phyloP scores from a whole-genome alignment of 208 protist genomes.

The Leishmania major region DNA sequence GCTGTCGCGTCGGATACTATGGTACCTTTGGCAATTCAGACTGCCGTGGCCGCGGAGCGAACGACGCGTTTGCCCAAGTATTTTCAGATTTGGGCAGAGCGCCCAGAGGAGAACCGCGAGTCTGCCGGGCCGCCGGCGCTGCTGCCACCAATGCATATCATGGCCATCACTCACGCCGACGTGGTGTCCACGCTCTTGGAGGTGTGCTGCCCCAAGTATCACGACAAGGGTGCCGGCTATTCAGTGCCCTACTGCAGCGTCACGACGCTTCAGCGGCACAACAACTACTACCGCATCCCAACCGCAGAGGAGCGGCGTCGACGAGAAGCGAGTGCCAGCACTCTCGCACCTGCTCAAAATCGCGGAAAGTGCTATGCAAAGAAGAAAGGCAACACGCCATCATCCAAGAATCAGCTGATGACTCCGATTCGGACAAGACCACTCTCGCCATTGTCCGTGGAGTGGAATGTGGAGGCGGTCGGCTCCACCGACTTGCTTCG shows the following conservation, averaged over 20 bases:
- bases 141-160: constrained; percentile 69
- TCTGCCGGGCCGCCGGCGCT: constrained; percentile 36
- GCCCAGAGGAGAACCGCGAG: constrained; percentile 20
- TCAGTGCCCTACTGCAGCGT: constrained; percentile 84
- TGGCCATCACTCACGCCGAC: constrained; percentile 84
- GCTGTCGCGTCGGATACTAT: constrained; percentile 12
- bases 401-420: constrained; percentile 14
- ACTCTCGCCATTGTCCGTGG: constrained; percentile 25
- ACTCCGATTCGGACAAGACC: constrained; percentile 1
- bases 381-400: constrained; percentile 22
- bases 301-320: constrained; percentile 34
- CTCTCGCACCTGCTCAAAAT: constrained; percentile 2
- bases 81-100: constrained; percentile 38
- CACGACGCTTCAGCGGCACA: constrained; percentile 61
- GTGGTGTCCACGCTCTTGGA: constrained; percentile 62
- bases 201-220: constrained; percentile 69
- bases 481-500: constrained; percentile 62
- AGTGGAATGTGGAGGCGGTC: constrained; percentile 54
- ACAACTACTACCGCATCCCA: constrained; percentile 78
- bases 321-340: constrained; percentile 4
- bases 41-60: constrained; percentile 43
- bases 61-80: constrained; percentile 56
- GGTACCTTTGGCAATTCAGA: constrained; percentile 45
- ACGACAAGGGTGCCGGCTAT: constrained; percentile 45
- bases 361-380: constrained; percentile 18